A percentile compares a stretch with the other conserved stretches of the same genome.
Conservation (phyloP, 2,329 filamentous ascomycete genomes). For the Aspergillus chevalieri region DNA sequence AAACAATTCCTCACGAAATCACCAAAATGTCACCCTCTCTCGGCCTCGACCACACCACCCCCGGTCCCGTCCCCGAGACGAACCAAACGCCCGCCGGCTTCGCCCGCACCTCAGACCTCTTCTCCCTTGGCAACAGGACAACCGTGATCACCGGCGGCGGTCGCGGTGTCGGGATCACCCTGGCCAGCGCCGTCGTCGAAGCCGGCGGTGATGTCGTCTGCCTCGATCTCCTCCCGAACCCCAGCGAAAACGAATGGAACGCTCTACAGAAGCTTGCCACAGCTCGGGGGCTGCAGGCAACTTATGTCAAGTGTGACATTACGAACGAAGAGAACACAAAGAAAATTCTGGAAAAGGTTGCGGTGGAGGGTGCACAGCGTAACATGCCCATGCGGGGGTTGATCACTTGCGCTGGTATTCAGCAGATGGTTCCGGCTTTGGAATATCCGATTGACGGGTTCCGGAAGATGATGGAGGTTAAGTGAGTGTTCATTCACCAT, state of each 20-base stretch:
- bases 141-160: slow-evolving; percentile 47
- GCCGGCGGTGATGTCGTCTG: slow-evolving; percentile 47
- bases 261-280: slow-evolving; percentile 38
- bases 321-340: slow-evolving; percentile 40
- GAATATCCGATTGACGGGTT: slow-evolving; percentile 39
- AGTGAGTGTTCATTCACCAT: slow-evolving; percentile 11
- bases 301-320: slow-evolving; percentile 44
- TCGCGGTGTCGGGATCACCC: slow-evolving; percentile 47
- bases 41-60: slow-evolving; percentile 15
- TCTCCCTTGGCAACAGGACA: slow-evolving; percentile 41
- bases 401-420: slow-evolving; percentile 47
- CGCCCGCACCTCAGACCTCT: slow-evolving; percentile 27
- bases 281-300: slow-evolving; percentile 27
- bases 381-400: slow-evolving; percentile 19
- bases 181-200: slow-evolving; percentile 46
- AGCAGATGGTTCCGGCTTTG: slow-evolving; percentile 43
- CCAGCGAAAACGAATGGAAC: slow-evolving; percentile 34
- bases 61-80: slow-evolving; percentile 22
- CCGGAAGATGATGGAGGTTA: slow-evolving; percentile 30
- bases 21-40: slow-evolving; percentile 18
- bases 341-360: slow-evolving; percentile 31
- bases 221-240: slow-evolving; percentile 39
- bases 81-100: slow-evolving; percentile 24
- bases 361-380: slow-evolving; percentile 14
- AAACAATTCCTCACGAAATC: neutral